Evolutionary conservation across 2,329 filamentous ascomycete genomes (phyloP).

Genomic region (Tolypocladium pustulatum): DNA sequence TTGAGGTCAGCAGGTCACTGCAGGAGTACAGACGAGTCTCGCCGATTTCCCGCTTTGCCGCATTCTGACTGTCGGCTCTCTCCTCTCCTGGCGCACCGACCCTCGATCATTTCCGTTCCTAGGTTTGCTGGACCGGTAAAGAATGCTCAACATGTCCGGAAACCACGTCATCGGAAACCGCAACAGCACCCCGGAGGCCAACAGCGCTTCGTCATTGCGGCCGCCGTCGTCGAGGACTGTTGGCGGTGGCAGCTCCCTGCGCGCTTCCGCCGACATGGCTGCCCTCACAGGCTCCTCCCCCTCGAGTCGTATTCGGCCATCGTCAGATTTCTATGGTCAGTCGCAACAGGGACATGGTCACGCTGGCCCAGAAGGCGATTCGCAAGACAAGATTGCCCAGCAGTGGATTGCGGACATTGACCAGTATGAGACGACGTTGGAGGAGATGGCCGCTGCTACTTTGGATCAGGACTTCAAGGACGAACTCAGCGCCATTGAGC

Average conservation of each 20-base stretch:
- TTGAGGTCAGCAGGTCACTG: slow-evolving; percentile 78
- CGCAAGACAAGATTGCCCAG: slow-evolving; percentile 86
- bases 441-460: slow-evolving; percentile 98
- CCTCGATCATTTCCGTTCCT: slow-evolving; percentile 1
- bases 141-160: slow-evolving; percentile 55
- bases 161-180: slow-evolving; percentile 69
- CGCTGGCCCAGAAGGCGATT: slow-evolving; percentile 61
- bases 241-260: slow-evolving; percentile 73
- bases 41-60: background rate
- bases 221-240: slow-evolving; percentile 71
- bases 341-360: slow-evolving; percentile 58
- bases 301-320: slow-evolving; percentile 76
- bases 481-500: slow-evolving; percentile 95
- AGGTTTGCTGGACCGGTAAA: slow-evolving; percentile 9
- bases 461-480: slow-evolving; percentile 99
- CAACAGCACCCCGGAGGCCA: slow-evolving; percentile 93
- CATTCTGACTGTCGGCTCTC: background rate
- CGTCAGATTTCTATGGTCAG: slow-evolving; percentile 89
- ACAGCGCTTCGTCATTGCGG: slow-evolving; percentile 69
- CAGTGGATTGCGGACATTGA: slow-evolving; percentile 99
- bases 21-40: slow-evolving; percentile 45
- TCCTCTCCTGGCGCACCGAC: background rate
- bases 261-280: slow-evolving; percentile 93
- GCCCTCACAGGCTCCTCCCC: slow-evolving; percentile 58
- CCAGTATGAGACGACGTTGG: slow-evolving; percentile 95